Conservation (phyloP, 352 stramenopile species). For the Phytopythium montanum region DNA sequence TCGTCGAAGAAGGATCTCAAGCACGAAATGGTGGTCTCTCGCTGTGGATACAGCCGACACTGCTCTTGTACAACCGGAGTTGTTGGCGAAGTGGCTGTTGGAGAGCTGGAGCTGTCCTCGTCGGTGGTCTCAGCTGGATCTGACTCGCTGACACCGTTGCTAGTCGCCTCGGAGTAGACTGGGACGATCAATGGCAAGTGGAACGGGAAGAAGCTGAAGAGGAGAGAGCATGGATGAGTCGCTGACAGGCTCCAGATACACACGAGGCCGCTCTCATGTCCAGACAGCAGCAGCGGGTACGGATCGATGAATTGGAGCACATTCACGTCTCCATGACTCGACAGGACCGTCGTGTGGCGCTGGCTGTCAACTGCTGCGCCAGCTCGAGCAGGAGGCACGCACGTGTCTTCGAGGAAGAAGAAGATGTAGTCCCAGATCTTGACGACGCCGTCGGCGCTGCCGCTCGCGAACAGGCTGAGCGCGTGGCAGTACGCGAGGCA, state of each 20-base stretch:
- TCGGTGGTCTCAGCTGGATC: no score
- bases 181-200: constrained; percentile 10
- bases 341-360: constrained; percentile 5
- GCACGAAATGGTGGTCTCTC: constrained; percentile 27
- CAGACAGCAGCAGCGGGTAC: constrained; percentile 63
- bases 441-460: constrained; percentile 51
- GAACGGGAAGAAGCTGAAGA: constrained; percentile 41
- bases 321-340: constrained; percentile 41
- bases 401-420: constrained; percentile 71
- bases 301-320: constrained; percentile 70
- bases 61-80: neutral
- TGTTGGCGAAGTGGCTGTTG: neutral
- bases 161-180: neutral
- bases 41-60: neutral
- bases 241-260: constrained; percentile 58
- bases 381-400: constrained; percentile 12
- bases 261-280: constrained; percentile 65
- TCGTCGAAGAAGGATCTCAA: constrained; percentile 65
- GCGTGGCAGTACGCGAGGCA: constrained; percentile 72
- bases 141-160: neutral
- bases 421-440: constrained; percentile 89
- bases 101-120: no score
- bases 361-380: constrained; percentile 3
- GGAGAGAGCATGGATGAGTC: constrained; percentile 32
- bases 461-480: constrained; percentile 60